Evolutionary conservation across 1,139 yeast genomes (phyloP).

Genomic region (Blastobotrys ciferrii): DNA sequence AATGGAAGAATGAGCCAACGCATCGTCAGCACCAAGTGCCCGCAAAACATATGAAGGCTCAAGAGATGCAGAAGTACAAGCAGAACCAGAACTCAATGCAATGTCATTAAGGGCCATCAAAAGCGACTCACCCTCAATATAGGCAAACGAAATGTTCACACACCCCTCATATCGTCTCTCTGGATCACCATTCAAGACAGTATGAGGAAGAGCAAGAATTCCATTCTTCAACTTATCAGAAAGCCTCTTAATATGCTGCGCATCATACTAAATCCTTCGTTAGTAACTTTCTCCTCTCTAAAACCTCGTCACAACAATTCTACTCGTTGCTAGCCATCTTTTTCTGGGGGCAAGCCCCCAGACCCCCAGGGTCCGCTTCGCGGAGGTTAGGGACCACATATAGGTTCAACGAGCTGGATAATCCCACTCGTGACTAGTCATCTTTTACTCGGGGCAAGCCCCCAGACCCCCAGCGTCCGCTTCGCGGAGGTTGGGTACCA

Average conservation of each 20-base stretch:
- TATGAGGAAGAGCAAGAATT: slow-evolving; percentile 78
- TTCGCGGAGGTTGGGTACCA: no score
- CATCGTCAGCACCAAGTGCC: slow-evolving; percentile 97
- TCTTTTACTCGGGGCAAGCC: no score
- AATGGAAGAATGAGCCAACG: slow-evolving; percentile 94
- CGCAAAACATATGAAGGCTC: slow-evolving; percentile 97
- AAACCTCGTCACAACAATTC: no score
- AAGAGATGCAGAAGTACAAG: slow-evolving; percentile 96
- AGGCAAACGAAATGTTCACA: slow-evolving; percentile 93
- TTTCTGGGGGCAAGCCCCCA: no score
- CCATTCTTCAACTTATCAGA: slow-evolving; percentile 73
- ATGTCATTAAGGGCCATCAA: slow-evolving; percentile 97
- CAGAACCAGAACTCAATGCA: slow-evolving; percentile 96
- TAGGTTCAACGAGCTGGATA: no score
- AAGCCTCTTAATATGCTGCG: slow-evolving; percentile 62
- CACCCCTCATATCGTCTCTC: slow-evolving; percentile 82
- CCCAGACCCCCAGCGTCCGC: no score
- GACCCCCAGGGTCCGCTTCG: no score
- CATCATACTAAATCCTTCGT: slow-evolving; percentile 48
- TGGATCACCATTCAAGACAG: slow-evolving; percentile 83
- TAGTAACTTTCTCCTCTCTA: no score
- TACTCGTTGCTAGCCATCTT: no score
- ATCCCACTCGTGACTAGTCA: no score
- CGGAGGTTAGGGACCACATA: no score
- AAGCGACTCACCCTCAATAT: slow-evolving; percentile 95